Evolutionary conservation across 805 yeast genomes (phyloP), one percentile per base, ranked within the genome.

Genomic region (Citeromyces nyonsensis): DNA sequence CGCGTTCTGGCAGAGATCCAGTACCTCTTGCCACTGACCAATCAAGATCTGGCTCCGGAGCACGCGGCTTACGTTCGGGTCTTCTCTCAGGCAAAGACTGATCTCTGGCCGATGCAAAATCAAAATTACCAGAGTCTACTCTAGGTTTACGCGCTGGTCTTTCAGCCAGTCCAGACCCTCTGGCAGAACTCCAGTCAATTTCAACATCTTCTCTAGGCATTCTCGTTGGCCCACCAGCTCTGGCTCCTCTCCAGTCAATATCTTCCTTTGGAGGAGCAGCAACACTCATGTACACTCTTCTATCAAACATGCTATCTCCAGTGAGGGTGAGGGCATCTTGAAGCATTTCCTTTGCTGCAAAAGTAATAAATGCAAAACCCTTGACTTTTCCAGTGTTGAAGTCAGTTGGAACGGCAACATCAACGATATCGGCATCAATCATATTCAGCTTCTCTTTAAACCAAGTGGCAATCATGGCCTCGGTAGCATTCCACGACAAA

Each of bases 401-500:
- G 54, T 81, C 94, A 48, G 61, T 67, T 42, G 95, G 94, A 42
- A 83, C 69, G 39, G 74, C 71, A 39, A 85, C 63, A 35, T 73
- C 76, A 30, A 62, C 57, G 35, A 82, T 69, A 33, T 73, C 62
- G 34, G 52, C 61, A 26, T 53, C 53, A 45, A 59, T 57, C 40
- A 72, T 61, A 37, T 53, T 48, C 36, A 69, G 45, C 35, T 58
- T 59, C 38, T 66, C 69, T 44, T 69, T 75, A 36, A 80, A 66
- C 62, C 77, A 79, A 15, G 66, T 68, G 33, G 53, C 59, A 36
- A 80, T 61, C 6, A 63, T 69, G 25, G 63, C 72, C 54, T 88
- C 96, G 30, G 62, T 54, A 29, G 71, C 68, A 36, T 80, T 86
- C 75, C 81, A 79, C 38, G 95, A 83, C 49, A 91, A 69, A 59